Evolutionary conservation across 805 yeast species (phyloP).

Genomic region (Lipomyces spencermartinsiae): DNA sequence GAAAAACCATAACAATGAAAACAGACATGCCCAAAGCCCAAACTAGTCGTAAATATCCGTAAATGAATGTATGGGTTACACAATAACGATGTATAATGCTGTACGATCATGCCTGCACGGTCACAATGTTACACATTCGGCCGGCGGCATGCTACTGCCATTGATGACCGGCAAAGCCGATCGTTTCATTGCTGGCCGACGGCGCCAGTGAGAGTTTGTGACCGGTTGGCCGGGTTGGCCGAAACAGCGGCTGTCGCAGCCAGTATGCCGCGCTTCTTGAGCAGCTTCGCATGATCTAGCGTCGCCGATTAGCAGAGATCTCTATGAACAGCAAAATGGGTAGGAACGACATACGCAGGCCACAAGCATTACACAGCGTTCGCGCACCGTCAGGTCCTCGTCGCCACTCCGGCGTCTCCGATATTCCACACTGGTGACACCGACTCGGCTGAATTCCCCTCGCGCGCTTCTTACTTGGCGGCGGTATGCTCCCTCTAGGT

Average conservation of each 20-base stretch:
- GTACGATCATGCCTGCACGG: too few relatives aligned
- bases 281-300: constrained; percentile 62
- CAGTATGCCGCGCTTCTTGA: constrained; percentile 48
- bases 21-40: too few relatives aligned
- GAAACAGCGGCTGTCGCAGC: constrained; percentile 4
- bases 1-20: too few relatives aligned
- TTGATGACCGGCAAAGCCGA: not conserved
- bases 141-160: not conserved
- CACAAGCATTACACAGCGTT: constrained; percentile 84
- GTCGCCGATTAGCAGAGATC: too few relatives aligned
- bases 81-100: too few relatives aligned
- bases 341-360: constrained; percentile 52
- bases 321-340: not conserved
- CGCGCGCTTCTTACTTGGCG: constrained; percentile 22
- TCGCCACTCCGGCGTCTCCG: constrained; percentile 82
- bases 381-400: constrained; percentile 79
- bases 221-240: not conserved
- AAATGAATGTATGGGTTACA: too few relatives aligned
- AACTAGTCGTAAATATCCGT: too few relatives aligned
- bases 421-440: constrained; percentile 36
- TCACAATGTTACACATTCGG: not conserved
- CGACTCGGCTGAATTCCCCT: constrained; percentile 31
- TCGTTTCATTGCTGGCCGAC: not conserved
- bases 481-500: not conserved
- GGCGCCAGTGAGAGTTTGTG: too few relatives aligned